A percentile compares a stretch with the other conserved stretches of the same genome.
phyloP scores from a whole-genome alignment of 129 eudicot genomes.

The Lactuca saligna region DNA sequence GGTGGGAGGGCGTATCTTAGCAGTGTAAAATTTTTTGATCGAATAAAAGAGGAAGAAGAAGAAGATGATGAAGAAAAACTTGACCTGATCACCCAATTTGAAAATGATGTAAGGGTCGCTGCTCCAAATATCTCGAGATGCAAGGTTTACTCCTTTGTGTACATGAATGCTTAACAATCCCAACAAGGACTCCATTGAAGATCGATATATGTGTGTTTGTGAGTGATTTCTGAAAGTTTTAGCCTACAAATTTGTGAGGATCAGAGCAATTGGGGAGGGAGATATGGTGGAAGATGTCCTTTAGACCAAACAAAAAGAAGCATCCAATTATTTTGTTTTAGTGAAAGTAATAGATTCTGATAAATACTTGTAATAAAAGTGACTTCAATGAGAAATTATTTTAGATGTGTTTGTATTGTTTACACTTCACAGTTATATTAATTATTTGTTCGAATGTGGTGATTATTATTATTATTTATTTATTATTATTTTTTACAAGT shows the following conservation, averaged over 20 bases:
- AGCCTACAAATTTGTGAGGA: slow-evolving; percentile 11
- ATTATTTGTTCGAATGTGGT: background rate
- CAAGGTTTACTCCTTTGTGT: slow-evolving; percentile 27
- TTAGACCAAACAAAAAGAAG: slow-evolving; percentile 26
- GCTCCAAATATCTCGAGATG: slow-evolving; percentile 11
- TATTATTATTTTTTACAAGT: too few species aligned
- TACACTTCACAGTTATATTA: background rate
- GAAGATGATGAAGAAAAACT: background rate
- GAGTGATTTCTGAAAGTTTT: background rate
- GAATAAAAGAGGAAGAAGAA: background rate
- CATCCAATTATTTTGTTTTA: slow-evolving; percentile 6
- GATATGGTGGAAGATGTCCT: slow-evolving; percentile 7
- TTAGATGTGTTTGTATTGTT: background rate
- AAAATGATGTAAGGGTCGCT: slow-evolving; percentile 26
- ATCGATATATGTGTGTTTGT: background rate
- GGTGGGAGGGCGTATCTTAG: background rate
- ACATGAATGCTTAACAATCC: slow-evolving; percentile 31
- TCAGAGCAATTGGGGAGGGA: slow-evolving; percentile 2
- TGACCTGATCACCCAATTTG: slow-evolving; percentile 17
- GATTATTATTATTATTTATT: too few species aligned
- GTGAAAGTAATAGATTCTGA: background rate
- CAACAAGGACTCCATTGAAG: slow-evolving; percentile 25
- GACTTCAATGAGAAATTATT: background rate
- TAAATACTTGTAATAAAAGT: background rate
- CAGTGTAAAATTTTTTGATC: background rate